Conservation (phyloP, 352 stramenopile species). For the Phytophthora sojae region DNA sequence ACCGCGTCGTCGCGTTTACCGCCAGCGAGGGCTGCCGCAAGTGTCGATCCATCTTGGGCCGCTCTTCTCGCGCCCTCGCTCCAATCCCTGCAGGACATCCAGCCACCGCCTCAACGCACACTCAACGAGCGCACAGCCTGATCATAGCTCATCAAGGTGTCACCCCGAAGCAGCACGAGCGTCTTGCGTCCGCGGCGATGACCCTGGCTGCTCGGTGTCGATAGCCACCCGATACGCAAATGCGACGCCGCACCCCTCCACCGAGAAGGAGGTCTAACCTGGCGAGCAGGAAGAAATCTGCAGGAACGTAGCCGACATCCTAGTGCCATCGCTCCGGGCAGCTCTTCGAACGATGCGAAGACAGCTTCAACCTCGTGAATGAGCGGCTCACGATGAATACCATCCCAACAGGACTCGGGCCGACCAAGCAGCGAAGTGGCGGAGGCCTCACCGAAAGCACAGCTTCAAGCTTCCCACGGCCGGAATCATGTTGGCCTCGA, state of each 20-base stretch:
- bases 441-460: slow-evolving; percentile 11
- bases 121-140: background rate
- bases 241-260: too few species aligned
- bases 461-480: background rate
- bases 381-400: slow-evolving; percentile 6
- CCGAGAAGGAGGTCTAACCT: too few species aligned
- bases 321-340: too few species aligned
- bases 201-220: too few species aligned
- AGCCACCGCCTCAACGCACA: too few species aligned
- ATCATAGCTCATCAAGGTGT: background rate
- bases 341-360: slow-evolving; percentile 3
- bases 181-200: background rate
- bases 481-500: too few species aligned
- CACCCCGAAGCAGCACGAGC: background rate
- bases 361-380: slow-evolving; percentile 3
- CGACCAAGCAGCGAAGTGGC: too few species aligned
- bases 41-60: background rate
- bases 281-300: background rate
- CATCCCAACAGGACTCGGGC: slow-evolving; percentile 7
- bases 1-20: too few species aligned
- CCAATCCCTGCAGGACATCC: background rate
- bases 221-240: background rate
- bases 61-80: background rate
- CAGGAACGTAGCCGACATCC: background rate
- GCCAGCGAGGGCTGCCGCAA: too few species aligned